Evolutionary conservation across 805 yeast species (phyloP), one percentile per base, ranked within the genome.

Genomic region (Komagataella phaffii): DNA sequence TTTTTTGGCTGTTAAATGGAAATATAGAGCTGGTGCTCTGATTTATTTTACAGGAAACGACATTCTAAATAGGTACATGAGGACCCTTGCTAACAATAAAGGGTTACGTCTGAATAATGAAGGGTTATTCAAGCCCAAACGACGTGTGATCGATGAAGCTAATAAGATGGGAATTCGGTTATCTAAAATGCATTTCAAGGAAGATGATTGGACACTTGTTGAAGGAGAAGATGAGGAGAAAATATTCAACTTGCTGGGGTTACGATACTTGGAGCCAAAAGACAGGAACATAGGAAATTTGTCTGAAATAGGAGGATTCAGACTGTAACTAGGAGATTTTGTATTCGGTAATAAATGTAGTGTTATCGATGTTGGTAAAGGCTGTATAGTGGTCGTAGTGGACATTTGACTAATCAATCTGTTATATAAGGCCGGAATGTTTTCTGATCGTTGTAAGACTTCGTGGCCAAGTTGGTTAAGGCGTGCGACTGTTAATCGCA

Each of bases 401-500:
- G 5, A 8, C 40, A 8, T 7, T 30, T 2, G 3, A 8, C 23
- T 1, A 21, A 5, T 21, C 23, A 21, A 3, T 30, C 12, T 10
- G 40, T 30, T 8, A 30, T 30, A 30, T 8, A 10, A 2, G 6
- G 40, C 3, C 40, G 3, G 12, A 30, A 30, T 30, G 14, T 30
- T 30, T 30, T 30, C 5, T 30, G 12, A 14, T 14, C 40, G 10
- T 10, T 10, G 40, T 44, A 24, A 30, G 76, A 71, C 75, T 72
- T 65, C 75, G 69, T 73, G 77, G 77, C 78, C 79, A 74, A 74
- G 78, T 68, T 73, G 77, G 77, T 68, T 63, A 73, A 74, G 78
- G 78, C 78, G 76, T 73, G 77, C 78, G 79, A 74, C 79, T 74
- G 79, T 74, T 74, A 75, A 75, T 75, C 79, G 78, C 78, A 75